Evolutionary conservation across 192 early-diverging fungal species (phyloP).

Genomic region (Podila clonocystis): DNA sequence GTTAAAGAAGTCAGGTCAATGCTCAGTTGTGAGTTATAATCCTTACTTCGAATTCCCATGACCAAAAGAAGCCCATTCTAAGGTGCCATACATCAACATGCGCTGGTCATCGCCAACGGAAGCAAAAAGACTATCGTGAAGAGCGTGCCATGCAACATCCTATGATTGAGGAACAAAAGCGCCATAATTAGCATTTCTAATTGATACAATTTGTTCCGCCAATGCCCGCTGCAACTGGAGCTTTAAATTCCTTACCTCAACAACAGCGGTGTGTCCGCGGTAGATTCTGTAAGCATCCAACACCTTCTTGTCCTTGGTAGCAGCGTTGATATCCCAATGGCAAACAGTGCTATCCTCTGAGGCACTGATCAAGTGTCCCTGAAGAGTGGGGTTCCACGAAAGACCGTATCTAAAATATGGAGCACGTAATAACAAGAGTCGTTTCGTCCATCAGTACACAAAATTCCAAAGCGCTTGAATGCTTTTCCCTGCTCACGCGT

Average conservation of each 20-base stretch:
- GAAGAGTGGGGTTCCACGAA: conserved; percentile 86
- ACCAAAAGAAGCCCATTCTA: background rate
- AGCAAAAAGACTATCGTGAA: conserved; percentile 90
- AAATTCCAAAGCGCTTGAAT: background rate
- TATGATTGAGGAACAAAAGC: conserved; percentile 18
- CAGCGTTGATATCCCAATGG: conserved; percentile 89
- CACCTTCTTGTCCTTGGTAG: conserved; percentile 76
- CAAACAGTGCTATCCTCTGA: conserved; percentile 93
- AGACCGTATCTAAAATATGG: conserved; percentile 79
- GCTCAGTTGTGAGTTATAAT: background rate
- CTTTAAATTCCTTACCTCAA: conserved; percentile 68
- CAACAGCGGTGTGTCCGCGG: conserved; percentile 88
- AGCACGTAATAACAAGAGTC: background rate
- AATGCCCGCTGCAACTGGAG: too few relatives aligned
- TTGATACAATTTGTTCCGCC: too few relatives aligned
- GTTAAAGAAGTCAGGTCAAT: background rate
- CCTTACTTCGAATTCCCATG: background rate
- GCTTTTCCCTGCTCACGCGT: background rate
- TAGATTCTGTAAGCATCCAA: conserved; percentile 85
- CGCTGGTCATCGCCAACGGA: conserved; percentile 97
- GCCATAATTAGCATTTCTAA: background rate
- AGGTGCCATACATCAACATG: conserved; percentile 79
- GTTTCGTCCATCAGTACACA: background rate
- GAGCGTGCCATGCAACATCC: conserved; percentile 94
- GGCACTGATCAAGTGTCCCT: conserved; percentile 88